A percentile compares a stretch with the other conserved stretches of the same genome.
Conservation (phyloP, 1,284 basidiomycete genomes). For the Apiotrichum veenhuisii region DNA sequence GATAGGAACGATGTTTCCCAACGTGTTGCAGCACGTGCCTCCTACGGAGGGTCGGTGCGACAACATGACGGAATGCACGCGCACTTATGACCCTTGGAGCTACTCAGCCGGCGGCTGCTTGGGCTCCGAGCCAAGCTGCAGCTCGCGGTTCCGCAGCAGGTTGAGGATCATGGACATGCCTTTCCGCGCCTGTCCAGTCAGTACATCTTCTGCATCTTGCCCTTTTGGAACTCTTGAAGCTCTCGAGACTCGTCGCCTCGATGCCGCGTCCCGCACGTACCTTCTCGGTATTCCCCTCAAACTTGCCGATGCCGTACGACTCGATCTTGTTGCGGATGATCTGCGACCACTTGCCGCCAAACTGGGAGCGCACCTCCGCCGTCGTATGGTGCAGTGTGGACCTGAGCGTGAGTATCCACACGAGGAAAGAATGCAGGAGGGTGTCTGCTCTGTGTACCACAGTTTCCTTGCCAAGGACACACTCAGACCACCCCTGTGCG, state of each 20-base stretch:
- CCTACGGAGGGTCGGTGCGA: too few species aligned
- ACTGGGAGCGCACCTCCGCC: slow-evolving; percentile 45
- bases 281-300: slow-evolving; percentile 45
- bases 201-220: neutral
- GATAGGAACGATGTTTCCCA: too few species aligned
- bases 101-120: neutral
- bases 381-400: slow-evolving; percentile 46
- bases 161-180: slow-evolving; percentile 49
- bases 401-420: slow-evolving; percentile 7
- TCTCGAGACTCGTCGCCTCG: neutral
- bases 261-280: slow-evolving; percentile 22
- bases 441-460: too few species aligned
- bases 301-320: slow-evolving; percentile 45
- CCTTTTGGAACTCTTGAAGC: too few species aligned
- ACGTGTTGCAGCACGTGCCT: too few species aligned
- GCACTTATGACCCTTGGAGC: neutral
- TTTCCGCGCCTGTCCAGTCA: slow-evolving; percentile 35
- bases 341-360: slow-evolving; percentile 44
- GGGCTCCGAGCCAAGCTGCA: slow-evolving; percentile 3
- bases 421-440: neutral
- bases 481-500: neutral
- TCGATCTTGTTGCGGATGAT: slow-evolving; percentile 46
- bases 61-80: too few species aligned
- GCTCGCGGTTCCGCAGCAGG: slow-evolving; percentile 24
- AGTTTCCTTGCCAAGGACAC: neutral